Percentiles rank a stretch among this genome's conserved stretches.
Evolutionary conservation across 176 grass and related monocot genomes (phyloP).

Genomic region (Lolium rigidum): DNA sequence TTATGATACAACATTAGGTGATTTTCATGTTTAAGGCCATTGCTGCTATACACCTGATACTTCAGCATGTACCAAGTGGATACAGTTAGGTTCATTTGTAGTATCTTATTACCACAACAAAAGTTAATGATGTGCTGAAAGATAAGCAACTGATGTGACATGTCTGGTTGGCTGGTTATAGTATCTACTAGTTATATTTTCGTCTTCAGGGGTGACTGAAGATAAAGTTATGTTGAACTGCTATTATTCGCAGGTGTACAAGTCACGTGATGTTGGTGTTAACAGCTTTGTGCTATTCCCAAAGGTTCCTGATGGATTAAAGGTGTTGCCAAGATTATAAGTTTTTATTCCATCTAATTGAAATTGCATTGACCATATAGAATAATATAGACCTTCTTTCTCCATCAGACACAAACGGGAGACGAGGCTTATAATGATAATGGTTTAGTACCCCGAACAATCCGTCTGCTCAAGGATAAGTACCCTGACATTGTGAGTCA

Average conservation of each 20-base stretch:
- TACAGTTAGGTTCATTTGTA: neutral
- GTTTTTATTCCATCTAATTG: no score
- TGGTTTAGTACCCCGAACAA: slow-evolving; percentile 83
- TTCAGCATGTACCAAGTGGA: neutral
- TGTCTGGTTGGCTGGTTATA: no score
- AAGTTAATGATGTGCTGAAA: neutral
- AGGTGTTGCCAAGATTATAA: no score
- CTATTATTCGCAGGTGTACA: slow-evolving; percentile 75
- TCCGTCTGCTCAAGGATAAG: slow-evolving; percentile 94
- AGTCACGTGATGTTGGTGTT: slow-evolving; percentile 89
- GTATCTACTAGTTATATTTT: no score
- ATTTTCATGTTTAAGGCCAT: neutral
- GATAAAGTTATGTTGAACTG: neutral
- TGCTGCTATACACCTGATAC: neutral
- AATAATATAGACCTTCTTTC: no score
- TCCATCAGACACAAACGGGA: slow-evolving; percentile 70
- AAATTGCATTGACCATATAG: neutral
- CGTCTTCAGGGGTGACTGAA: neutral
- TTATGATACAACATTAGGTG: slow-evolving; percentile 11
- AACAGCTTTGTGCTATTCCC: slow-evolving; percentile 94
- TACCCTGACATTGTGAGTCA: slow-evolving; percentile 70
- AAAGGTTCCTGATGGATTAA: slow-evolving; percentile 94
- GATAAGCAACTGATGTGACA: neutral
- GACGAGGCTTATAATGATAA: slow-evolving; percentile 95
- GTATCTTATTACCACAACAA: neutral